Evolutionary conservation across 768 basidiomycete species (phyloP), one percentile per base, ranked within the genome.

Genomic region (Rhodotorula taiwanensis): DNA sequence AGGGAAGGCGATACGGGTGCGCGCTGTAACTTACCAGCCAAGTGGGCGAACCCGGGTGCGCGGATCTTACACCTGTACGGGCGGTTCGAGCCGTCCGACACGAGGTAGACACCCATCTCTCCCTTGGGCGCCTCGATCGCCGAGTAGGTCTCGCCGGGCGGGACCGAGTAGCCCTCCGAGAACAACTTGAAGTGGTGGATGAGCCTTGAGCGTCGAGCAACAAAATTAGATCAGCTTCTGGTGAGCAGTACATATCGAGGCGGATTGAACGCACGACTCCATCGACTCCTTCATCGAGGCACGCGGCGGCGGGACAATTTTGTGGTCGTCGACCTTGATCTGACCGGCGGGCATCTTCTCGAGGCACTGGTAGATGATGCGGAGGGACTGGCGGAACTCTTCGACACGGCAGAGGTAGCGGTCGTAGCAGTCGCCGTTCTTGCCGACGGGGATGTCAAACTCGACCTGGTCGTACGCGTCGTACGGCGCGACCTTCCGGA

Each of bases 211-310:
- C 30, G 48, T 48, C n/a, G 28, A 30, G 47, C 28, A 27, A 16
- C 44, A 23, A 4, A 47, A 27, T n/a, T 15, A 2, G 48, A 28
- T 8, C 7, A 30, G 48, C 25, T 18, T 15, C 3, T 15, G 48
- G 5, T 21, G 47, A 48, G 47, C n/a, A 13, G 4, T 10, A 47
- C 18, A 41, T 18, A 23, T 7, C 43, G 11, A 49, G 48, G 48
- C 28, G 18, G 25, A 31, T 21, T 10, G 23, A 30, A 52, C 51
- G 33, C 51, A 52, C 51, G 62, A 36, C 59, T 97, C 93, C 92
- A 97, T 97, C 77, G 86, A 89, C 80, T 99, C 95, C 79, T 99
- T 99, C 95, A 99, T 99, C 59, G 86, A 86, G 1, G 94, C 93
- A 60, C 94, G 86, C 20, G 94, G 92, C 33, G 94, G 94, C 28